A percentile compares a stretch with the other conserved stretches of the same genome.
These are phyloP conservation scores for Cyclotella baltica DNA, from an alignment of 108 stramenopile genomes.

Conservation along the genomic window DNA sequence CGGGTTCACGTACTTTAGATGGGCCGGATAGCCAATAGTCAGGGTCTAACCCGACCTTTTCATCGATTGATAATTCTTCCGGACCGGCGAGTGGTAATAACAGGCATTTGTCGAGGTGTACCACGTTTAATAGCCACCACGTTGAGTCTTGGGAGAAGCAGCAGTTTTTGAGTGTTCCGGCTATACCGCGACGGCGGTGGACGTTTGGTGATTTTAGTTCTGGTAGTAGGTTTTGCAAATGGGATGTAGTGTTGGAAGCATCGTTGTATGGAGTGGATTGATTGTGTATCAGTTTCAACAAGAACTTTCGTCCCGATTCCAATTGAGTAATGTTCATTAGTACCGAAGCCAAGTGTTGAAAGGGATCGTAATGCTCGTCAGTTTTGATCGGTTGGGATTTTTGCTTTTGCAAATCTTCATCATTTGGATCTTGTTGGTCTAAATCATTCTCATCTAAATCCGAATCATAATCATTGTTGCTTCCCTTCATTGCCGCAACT, in stretches of 20 bases:
- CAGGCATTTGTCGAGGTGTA: slow-evolving; percentile 64
- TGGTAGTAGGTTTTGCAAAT: slow-evolving; percentile 66
- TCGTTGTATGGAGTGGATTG: slow-evolving; percentile 6
- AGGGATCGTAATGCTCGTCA: slow-evolving; percentile 72
- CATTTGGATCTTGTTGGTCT: neutral
- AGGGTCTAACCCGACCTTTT: slow-evolving; percentile 88
- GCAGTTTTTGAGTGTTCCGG: slow-evolving; percentile 86
- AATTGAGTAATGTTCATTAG: slow-evolving; percentile 89
- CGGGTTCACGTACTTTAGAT: slow-evolving; percentile 77
- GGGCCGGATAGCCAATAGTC: slow-evolving; percentile 90
- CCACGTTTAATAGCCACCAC: slow-evolving; percentile 86
- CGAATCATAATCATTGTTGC: slow-evolving; percentile 27
- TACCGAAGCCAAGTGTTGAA: slow-evolving; percentile 88
- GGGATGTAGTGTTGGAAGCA: slow-evolving; percentile 36
- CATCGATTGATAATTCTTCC: slow-evolving; percentile 85
- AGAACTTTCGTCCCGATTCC: slow-evolving; percentile 77
- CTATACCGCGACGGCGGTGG: slow-evolving; percentile 81
- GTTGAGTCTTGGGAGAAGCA: slow-evolving; percentile 82
- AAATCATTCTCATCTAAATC: slow-evolving; percentile 40
- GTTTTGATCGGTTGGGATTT: slow-evolving; percentile 21
- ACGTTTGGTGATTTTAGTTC: slow-evolving; percentile 68
- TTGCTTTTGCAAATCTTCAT: slow-evolving; percentile 30
- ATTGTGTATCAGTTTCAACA: slow-evolving; percentile 59
- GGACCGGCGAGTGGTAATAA: slow-evolving; percentile 84
- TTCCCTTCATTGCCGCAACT: slow-evolving; percentile 10